Conservation (phyloP, 371 early-diverging fungal genomes). For the Mucor irregularis region DNA sequence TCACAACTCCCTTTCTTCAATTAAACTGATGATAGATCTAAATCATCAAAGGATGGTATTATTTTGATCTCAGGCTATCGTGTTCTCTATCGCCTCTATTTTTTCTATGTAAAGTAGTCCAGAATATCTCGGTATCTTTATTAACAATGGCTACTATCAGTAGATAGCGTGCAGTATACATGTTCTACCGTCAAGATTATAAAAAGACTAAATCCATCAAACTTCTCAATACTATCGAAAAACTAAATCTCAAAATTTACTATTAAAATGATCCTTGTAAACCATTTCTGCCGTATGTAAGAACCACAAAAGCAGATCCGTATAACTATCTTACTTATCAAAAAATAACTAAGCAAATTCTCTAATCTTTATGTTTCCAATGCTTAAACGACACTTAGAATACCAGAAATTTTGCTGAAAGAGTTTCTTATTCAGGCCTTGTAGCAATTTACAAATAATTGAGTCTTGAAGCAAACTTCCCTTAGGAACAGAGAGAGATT, state of each 20-base stretch:
- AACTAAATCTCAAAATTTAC: constrained; percentile 18
- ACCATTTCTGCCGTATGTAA: constrained; percentile 13
- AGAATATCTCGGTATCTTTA: constrained; percentile 12
- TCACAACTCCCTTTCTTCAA: too few species aligned
- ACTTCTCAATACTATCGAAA: constrained; percentile 19
- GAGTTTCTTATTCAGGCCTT: too few species aligned
- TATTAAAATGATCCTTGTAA: constrained; percentile 21
- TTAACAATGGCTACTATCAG: constrained; percentile 20
- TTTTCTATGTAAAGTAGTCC: constrained; percentile 14
- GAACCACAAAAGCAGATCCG: constrained; percentile 12
- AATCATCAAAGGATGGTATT: constrained; percentile 7
- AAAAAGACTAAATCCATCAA: constrained; percentile 18
- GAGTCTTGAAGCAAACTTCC: too few species aligned
- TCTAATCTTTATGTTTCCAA: too few species aligned
- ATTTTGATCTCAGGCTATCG: constrained; percentile 12
- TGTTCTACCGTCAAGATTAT: constrained; percentile 20
- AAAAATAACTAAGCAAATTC: too few species aligned
- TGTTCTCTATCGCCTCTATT: constrained; percentile 16
- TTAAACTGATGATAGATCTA: too few species aligned
- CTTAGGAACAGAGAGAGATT: too few species aligned
- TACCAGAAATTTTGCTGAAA: too few species aligned
- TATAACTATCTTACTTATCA: constrained; percentile 1
- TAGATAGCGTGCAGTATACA: constrained; percentile 19
- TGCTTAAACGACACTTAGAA: too few species aligned
- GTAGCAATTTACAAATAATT: too few species aligned